These are phyloP conservation scores for Cladophialophora carrionii DNA, from an alignment of 2,329 filamentous ascomycete genomes.

Conservation along the genomic window DNA sequence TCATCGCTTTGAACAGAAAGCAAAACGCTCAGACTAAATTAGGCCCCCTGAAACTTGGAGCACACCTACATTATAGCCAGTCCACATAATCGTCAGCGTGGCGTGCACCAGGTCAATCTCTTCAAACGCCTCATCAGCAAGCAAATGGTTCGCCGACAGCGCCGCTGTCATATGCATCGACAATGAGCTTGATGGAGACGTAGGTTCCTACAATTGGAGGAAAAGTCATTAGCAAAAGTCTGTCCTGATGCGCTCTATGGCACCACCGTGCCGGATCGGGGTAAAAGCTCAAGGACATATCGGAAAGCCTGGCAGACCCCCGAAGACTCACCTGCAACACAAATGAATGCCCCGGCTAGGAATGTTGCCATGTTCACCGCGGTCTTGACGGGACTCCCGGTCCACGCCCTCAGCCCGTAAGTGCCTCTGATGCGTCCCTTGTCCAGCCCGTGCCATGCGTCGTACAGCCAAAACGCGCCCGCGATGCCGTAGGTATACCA, in stretches of 20 bases:
- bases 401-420: slow-evolving; percentile 48
- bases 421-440: slow-evolving; percentile 36
- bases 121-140: slow-evolving; percentile 16
- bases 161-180: slow-evolving; percentile 37
- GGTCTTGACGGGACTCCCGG: slow-evolving; percentile 46
- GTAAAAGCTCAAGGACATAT: background rate
- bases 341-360: slow-evolving; percentile 44
- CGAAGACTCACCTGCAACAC: slow-evolving; percentile 35
- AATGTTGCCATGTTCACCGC: slow-evolving; percentile 49
- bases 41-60: too few relatives aligned
- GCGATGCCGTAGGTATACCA: slow-evolving; percentile 61
- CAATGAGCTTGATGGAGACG: slow-evolving; percentile 50
- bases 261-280: too few relatives aligned
- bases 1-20: too few relatives aligned
- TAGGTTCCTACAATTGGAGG: slow-evolving; percentile 56
- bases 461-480: slow-evolving; percentile 58
- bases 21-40: too few relatives aligned
- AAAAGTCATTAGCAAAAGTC: slow-evolving; percentile 41
- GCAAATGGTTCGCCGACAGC: slow-evolving; percentile 29
- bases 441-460: slow-evolving; percentile 48
- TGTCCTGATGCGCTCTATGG: background rate
- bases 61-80: too few relatives aligned
- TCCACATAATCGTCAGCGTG: background rate
- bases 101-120: background rate
- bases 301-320: background rate